Evolutionary conservation across 306 rosid species (phyloP).

Genomic region (Biancaea sappan): DNA sequence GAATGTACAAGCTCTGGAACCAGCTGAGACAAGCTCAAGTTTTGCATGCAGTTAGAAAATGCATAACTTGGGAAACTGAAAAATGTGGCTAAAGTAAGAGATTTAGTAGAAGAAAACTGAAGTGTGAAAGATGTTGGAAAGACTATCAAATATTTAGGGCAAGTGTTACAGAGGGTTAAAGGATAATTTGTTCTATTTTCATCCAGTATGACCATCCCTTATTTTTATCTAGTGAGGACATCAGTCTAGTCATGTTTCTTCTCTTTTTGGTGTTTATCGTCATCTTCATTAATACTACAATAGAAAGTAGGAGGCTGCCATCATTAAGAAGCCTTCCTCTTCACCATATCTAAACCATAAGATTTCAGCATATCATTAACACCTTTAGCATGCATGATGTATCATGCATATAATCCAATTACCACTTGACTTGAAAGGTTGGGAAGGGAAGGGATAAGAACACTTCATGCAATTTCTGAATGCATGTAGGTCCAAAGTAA

Average conservation of each 20-base stretch:
- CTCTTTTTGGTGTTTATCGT: background rate
- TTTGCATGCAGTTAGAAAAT: constrained; percentile 1
- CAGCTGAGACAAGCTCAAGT: background rate
- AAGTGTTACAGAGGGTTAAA: background rate
- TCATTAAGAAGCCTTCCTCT: background rate
- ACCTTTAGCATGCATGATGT: background rate
- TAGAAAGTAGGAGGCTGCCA: background rate
- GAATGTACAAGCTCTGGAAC: background rate
- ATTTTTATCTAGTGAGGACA: background rate
- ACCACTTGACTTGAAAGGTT: constrained; percentile 5
- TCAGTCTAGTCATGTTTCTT: background rate
- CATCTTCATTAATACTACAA: background rate
- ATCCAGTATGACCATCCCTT: background rate
- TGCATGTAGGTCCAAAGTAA: constrained; percentile 9
- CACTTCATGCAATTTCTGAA: background rate
- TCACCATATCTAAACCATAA: background rate
- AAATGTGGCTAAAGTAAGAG: background rate
- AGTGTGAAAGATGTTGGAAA: background rate
- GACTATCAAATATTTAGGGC: background rate
- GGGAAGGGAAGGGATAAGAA: constrained; percentile 5
- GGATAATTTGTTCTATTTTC: background rate
- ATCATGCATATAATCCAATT: background rate
- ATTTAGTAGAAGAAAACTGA: constrained; percentile 23
- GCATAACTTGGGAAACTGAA: background rate
- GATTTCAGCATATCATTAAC: background rate